phyloP scores from a whole-genome alignment of 164 flowering plant species.

The Paratinospora sagittata region DNA sequence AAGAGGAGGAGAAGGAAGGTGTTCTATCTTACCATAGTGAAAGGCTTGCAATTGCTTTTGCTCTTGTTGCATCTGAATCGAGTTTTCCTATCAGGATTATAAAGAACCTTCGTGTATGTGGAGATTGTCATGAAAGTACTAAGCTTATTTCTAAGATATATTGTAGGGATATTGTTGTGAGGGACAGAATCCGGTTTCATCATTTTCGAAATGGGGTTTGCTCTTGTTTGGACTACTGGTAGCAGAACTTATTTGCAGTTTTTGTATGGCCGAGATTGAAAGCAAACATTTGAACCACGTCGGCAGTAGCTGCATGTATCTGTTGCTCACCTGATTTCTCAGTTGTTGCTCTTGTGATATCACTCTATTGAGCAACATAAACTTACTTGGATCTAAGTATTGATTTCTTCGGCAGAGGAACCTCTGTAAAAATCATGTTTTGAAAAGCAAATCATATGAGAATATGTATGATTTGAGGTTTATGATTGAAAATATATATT shows the following conservation, averaged over 20 bases:
- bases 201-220: slow-evolving; percentile 31
- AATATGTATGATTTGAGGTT: no score
- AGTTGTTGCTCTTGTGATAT: no score
- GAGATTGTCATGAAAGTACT: slow-evolving; percentile 35
- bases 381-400: no score
- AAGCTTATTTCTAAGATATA: slow-evolving; percentile 31
- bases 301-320: neutral
- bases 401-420: no score
- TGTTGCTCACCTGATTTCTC: no score
- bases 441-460: no score
- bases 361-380: no score
- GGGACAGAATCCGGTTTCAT: slow-evolving; percentile 38
- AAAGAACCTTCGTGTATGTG: slow-evolving; percentile 40
- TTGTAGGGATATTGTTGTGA: slow-evolving; percentile 29
- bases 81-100: slow-evolving; percentile 31
- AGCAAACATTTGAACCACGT: neutral
- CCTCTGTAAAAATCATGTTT: no score
- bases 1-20: slow-evolving; percentile 49
- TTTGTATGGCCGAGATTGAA: neutral
- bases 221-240: slow-evolving; percentile 21
- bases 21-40: slow-evolving; percentile 47
- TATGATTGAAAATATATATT: no score
- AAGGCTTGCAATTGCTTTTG: slow-evolving; percentile 46
- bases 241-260: neutral
- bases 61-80: slow-evolving; percentile 28